Evolutionary conservation across 352 stramenopile genomes (phyloP).

Genomic region (Elongisporangium senticosum): DNA sequence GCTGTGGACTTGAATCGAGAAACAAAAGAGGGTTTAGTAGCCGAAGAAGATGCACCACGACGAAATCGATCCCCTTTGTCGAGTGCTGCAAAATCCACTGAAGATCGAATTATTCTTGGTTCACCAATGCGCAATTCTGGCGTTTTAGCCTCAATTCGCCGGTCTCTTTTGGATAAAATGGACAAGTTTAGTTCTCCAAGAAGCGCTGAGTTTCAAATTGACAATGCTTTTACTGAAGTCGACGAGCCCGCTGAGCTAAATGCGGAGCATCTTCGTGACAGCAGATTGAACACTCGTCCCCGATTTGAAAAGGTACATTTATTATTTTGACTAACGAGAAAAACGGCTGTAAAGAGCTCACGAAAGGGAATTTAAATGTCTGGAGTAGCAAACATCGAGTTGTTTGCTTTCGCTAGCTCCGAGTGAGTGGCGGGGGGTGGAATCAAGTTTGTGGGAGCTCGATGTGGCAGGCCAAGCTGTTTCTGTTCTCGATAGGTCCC

Average conservation of each 20-base stretch:
- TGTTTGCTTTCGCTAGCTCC: constrained; percentile 9
- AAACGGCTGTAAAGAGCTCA: not conserved
- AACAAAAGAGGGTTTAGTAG: not conserved
- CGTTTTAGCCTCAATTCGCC: not conserved
- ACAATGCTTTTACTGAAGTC: not conserved
- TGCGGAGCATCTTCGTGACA: not conserved
- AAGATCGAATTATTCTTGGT: not conserved
- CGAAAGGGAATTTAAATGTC: no score
- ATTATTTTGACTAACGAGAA: not conserved
- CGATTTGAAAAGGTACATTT: not conserved
- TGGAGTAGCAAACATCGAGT: not conserved
- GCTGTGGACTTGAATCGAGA: not conserved
- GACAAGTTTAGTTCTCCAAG: not conserved
- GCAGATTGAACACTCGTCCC: not conserved
- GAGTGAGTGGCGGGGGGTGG: constrained; percentile 45
- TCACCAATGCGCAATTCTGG: not conserved
- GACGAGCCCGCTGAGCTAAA: not conserved
- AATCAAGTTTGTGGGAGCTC: constrained; percentile 56
- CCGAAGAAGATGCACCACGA: not conserved
- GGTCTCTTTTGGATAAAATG: not conserved
- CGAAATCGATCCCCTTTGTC: not conserved
- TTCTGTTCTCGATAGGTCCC: not conserved
- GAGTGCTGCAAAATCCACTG: not conserved
- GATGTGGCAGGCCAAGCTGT: constrained; percentile 14
- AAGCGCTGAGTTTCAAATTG: not conserved